Base-by-base conservation (phyloP, 2,329 filamentous ascomycete genomes). In the Aspergillus piperis region DNA sequence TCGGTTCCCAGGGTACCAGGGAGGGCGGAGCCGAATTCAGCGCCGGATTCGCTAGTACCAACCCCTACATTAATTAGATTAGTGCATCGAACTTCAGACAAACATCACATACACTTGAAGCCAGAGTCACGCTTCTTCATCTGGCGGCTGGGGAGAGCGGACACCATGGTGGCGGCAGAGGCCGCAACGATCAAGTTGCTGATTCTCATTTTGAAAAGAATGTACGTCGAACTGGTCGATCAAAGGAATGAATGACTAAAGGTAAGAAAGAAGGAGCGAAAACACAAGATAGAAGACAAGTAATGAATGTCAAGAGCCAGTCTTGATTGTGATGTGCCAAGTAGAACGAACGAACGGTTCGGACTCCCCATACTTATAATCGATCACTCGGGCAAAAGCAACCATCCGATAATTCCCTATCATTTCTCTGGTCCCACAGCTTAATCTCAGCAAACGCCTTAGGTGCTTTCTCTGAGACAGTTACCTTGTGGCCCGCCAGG, bases 11-110 rank as follows among this genome's bases (percentile, higher is more conserved):
- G 38, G 30, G 53, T 49, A 25, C 88, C 88, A 0, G 88, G 87
- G 47, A 85, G 79, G 41, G 75, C 80, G 17, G 53, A 75, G 25
- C 87, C 88, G 60, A 90, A 90, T 70, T 90, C 88, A 53, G 85
- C 86, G 47, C 86, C 85, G 25, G 84, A 82, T 69, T 87, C 80
- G 64, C 83, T 84, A 67, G 81, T 72, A 15, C 82, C 82, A 51
- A 83, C 39, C 39, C 42, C 39, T 21, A 47, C 15, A 15, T 13
- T 25, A 32, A 10, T 15, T 30, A 44, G 41, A 7, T 2, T 23
- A 4, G 27, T 15, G n/a, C 23, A 25, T 19, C 27, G 11, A 55
- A 30, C 1, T 25, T 21, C 21, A 3, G 19, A 15, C n/a, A 47
- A 30, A 19, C 41, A 11, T 21, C 17, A 56, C 48, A 41, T 58